Evolutionary conservation across 805 yeast species (phyloP).

Genomic region (Starmerella floricola): DNA sequence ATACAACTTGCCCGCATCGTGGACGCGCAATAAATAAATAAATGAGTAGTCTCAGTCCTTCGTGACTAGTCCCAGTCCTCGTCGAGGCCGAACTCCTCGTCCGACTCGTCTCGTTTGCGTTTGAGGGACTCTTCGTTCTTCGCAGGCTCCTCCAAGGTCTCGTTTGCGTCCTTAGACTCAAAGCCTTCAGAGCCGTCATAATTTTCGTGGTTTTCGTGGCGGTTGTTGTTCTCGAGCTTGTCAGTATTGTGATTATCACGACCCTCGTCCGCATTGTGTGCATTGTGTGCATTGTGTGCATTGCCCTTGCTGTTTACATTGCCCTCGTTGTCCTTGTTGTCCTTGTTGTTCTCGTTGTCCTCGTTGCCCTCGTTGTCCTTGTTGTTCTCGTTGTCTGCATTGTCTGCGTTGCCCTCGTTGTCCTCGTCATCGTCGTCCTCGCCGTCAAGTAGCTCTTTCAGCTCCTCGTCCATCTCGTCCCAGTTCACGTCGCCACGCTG

Average conservation of each 20-base stretch:
- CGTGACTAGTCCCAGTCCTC: slow-evolving; percentile 19
- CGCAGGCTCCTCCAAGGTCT: background rate
- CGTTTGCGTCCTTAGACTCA: background rate
- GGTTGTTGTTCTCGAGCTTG: too few relatives aligned
- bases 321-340: too few relatives aligned
- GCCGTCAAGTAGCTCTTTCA: slow-evolving; percentile 38
- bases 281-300: background rate
- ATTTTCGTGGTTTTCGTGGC: too few relatives aligned
- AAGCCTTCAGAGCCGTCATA: too few relatives aligned
- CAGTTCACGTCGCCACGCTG: slow-evolving; percentile 34
- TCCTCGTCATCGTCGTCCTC: slow-evolving; percentile 25
- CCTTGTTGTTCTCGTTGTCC: background rate
- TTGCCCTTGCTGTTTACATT: background rate
- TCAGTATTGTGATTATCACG: too few relatives aligned
- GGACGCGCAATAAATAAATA: background rate
- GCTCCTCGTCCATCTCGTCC: slow-evolving; percentile 42
- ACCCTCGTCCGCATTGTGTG: too few relatives aligned
- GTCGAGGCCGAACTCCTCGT: slow-evolving; percentile 16
- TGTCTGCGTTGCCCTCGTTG: slow-evolving; percentile 9
- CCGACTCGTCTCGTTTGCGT: slow-evolving; percentile 11
- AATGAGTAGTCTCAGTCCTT: slow-evolving; percentile 16
- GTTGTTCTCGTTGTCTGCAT: background rate
- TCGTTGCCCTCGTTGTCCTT: background rate
- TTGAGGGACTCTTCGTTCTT: background rate
- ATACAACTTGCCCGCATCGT: background rate